A percentile compares a stretch with the other conserved stretches of the same genome.
Conservation (phyloP, 2,329 filamentous ascomycete genomes). For the Ophiostoma ips region DNA sequence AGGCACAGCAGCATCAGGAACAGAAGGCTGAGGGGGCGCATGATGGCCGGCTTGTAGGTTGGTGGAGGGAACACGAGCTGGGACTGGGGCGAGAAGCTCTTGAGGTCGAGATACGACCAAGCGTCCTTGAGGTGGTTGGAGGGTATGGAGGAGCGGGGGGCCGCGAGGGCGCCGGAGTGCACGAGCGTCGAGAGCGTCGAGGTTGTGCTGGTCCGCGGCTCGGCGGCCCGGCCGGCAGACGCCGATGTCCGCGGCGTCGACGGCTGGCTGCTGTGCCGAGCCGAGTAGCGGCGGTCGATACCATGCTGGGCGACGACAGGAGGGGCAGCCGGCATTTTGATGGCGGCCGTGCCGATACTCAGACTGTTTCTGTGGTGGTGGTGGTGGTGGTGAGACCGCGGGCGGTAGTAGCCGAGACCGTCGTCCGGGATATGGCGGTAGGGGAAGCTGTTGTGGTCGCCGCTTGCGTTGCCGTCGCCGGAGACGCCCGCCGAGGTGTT, state of each 20-base stretch:
- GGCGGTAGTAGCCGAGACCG: constrained; percentile 25
- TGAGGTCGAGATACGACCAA: constrained; percentile 8
- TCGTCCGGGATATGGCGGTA: constrained; percentile 21
- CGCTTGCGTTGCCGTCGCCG: constrained; percentile 37
- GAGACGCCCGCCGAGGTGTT: neutral
- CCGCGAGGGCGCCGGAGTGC: neutral
- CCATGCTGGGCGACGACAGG: neutral
- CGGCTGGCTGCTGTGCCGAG: neutral
- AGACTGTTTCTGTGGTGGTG: neutral
- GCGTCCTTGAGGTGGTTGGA: constrained; percentile 7
- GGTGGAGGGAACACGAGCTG: constrained; percentile 23
- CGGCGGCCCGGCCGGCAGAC: neutral
- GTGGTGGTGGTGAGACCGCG: neutral
- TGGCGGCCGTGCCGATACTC: constrained; percentile 7
- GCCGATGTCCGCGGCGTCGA: neutral
- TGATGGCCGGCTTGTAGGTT: constrained; percentile 56
- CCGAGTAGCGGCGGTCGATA: neutral
- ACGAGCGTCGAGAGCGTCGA: constrained; percentile 13
- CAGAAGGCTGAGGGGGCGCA: constrained; percentile 53
- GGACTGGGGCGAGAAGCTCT: constrained; percentile 3
- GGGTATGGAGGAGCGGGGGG: constrained; percentile 1
- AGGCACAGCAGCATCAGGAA: constrained; percentile 47
- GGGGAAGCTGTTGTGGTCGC: constrained; percentile 6
- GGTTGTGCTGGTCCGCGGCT: constrained; percentile 2
- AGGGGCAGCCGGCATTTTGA: neutral